A percentile compares a stretch with the other conserved stretches of the same genome.
Conservation (phyloP, 2,329 filamentous ascomycete genomes). For the Aspergillus calidoustus region DNA sequence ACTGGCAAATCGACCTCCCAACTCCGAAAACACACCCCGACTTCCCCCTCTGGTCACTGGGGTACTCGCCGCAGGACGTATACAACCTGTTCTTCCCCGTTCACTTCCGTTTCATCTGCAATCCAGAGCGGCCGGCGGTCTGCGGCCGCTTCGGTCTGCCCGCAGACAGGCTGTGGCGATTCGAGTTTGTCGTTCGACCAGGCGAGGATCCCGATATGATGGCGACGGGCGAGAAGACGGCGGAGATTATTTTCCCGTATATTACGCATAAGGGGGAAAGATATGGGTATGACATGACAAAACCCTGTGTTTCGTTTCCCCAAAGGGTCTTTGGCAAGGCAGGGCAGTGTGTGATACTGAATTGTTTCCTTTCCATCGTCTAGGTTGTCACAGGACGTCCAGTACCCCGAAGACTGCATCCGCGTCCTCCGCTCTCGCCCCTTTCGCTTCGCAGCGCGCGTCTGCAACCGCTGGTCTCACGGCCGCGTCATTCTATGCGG, state of each 20-base stretch:
- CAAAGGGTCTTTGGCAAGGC: no score
- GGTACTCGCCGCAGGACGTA: slow-evolving; percentile 52
- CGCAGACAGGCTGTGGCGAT: slow-evolving; percentile 47
- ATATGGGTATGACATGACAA: slow-evolving; percentile 17
- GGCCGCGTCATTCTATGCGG: slow-evolving; percentile 51
- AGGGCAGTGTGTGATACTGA: no score
- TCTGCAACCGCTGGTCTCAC: slow-evolving; percentile 54
- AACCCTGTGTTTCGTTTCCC: no score
- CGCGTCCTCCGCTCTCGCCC: slow-evolving; percentile 51
- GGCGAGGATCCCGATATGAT: slow-evolving; percentile 36
- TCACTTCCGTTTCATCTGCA: slow-evolving; percentile 52
- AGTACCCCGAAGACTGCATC: slow-evolving; percentile 54
- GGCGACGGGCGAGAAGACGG: slow-evolving; percentile 34
- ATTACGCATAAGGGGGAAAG: slow-evolving; percentile 28
- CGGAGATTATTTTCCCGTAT: slow-evolving; percentile 35
- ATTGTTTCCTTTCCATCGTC: background rate
- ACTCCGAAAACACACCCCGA: slow-evolving; percentile 53
- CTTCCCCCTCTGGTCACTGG: slow-evolving; percentile 54
- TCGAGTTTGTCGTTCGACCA: slow-evolving; percentile 39
- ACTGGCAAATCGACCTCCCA: slow-evolving; percentile 50
- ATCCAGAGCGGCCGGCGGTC: slow-evolving; percentile 48
- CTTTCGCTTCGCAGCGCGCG: slow-evolving; percentile 50
- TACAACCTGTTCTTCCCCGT: slow-evolving; percentile 55
- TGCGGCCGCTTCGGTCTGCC: slow-evolving; percentile 51
- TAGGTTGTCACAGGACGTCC: slow-evolving; percentile 34